A percentile compares a stretch with the other conserved stretches of the same genome.
These are phyloP conservation scores for Arthrinium puccinioides DNA, from an alignment of 2,329 filamentous ascomycete genomes.

Conservation along the genomic window DNA sequence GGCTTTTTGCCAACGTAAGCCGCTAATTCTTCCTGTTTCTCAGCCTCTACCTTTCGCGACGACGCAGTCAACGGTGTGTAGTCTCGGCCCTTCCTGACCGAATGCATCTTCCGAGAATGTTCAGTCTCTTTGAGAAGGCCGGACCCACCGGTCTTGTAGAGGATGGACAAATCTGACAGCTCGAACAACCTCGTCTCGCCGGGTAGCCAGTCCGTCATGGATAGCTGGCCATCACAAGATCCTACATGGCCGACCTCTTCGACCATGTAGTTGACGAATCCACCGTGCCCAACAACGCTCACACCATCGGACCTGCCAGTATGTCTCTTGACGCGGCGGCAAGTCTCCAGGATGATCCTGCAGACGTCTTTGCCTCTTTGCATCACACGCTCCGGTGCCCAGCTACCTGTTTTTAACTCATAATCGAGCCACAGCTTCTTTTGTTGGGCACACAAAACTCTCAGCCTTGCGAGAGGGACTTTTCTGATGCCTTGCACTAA, in stretches of 20 bases:
- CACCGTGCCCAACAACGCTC: conserved; percentile 6
- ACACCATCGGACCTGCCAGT: neutral
- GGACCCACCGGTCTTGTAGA: too few species aligned
- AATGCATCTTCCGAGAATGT: neutral
- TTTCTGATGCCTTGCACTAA: too few species aligned
- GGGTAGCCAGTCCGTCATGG: conserved; percentile 9
- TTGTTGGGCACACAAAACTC: too few species aligned
- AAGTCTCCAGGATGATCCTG: neutral
- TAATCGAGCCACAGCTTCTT: too few species aligned
- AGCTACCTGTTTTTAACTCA: neutral
- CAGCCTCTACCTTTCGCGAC: too few species aligned
- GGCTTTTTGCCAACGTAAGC: too few species aligned
- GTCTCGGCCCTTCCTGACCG: neutral
- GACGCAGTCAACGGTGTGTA: too few species aligned
- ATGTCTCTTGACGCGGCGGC: neutral
- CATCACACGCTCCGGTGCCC: conserved; percentile 1
- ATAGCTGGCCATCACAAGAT: conserved; percentile 5
- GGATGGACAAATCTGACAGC: too few species aligned
- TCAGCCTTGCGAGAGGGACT: too few species aligned
- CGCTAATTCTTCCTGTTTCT: too few species aligned
- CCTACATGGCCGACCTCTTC: neutral
- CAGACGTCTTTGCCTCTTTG: neutral
- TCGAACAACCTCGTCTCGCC: conserved; percentile 7
- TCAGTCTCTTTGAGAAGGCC: too few species aligned
- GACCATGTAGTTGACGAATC: conserved; percentile 6